Evolutionary conservation across 2,329 filamentous ascomycete species (phyloP).

Genomic region (Venturia nashicola): DNA sequence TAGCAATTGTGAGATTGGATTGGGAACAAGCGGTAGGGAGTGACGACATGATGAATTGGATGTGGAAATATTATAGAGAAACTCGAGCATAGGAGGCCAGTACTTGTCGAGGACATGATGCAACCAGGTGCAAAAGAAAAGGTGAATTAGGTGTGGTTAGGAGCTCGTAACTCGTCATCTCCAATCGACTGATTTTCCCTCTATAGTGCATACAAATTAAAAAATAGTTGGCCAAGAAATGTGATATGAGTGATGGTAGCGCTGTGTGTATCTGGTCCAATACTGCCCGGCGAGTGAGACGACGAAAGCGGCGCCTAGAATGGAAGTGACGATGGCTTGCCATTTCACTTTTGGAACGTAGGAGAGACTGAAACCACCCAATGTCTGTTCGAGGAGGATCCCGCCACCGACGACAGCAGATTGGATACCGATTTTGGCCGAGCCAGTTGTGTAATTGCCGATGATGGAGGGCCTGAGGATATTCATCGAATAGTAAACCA

Average conservation of each 20-base stretch:
- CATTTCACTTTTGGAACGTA: slow-evolving; percentile 26
- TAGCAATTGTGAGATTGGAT: no score
- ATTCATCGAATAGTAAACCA: slow-evolving; percentile 34
- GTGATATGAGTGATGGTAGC: slow-evolving; percentile 21
- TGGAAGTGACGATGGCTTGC: slow-evolving; percentile 22
- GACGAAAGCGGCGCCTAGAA: slow-evolving; percentile 22
- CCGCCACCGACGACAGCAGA: slow-evolving; percentile 30
- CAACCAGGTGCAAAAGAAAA: no score
- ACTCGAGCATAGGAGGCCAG: no score
- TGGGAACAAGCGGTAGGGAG: neutral
- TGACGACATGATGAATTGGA: no score
- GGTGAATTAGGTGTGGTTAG: no score
- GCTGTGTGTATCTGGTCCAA: slow-evolving; percentile 18
- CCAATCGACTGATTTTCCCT: no score
- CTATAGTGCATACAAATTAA: no score
- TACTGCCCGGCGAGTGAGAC: slow-evolving; percentile 20
- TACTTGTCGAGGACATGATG: no score
- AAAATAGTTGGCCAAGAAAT: no score
- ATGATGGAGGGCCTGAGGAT: slow-evolving; percentile 35
- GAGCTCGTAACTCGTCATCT: no score
- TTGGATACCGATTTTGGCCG: slow-evolving; percentile 29
- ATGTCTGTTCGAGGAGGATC: slow-evolving; percentile 28
- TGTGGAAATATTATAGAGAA: neutral
- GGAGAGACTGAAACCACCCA: slow-evolving; percentile 25
- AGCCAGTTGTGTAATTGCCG: slow-evolving; percentile 28